phyloP scores from a whole-genome alignment of 202 grass and related monocot species.

The Carex arenaria region DNA sequence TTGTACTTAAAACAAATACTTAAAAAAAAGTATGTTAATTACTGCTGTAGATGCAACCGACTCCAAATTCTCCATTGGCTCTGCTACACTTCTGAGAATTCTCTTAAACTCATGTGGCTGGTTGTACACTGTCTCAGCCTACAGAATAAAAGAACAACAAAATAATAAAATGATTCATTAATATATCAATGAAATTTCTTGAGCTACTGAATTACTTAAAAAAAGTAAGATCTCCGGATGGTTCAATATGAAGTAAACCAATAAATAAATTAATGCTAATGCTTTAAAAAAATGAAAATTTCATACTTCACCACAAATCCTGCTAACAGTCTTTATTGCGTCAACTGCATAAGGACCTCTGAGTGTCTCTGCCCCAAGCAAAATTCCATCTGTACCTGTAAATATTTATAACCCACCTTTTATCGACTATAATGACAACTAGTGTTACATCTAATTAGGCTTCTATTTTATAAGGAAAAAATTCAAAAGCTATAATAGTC shows the following conservation, averaged over 20 bases:
- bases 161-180: background rate
- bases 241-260: background rate
- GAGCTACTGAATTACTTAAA: background rate
- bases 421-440: background rate
- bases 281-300: constrained; percentile 10
- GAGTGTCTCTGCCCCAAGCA: constrained; percentile 89
- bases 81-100: constrained; percentile 66
- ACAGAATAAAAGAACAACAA: constrained; percentile 10
- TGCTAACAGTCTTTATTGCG: constrained; percentile 73
- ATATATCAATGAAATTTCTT: background rate
- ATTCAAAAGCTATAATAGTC: background rate
- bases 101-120: constrained; percentile 83
- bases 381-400: constrained; percentile 94
- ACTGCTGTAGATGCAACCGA: constrained; percentile 93
- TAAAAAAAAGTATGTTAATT: constrained; percentile 15
- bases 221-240: background rate
- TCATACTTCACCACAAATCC: constrained; percentile 90
- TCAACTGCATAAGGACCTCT: constrained; percentile 95
- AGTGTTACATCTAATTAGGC: background rate
- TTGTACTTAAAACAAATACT: background rate
- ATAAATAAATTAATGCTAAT: background rate
- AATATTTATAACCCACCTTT: constrained; percentile 23
- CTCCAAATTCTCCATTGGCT: constrained; percentile 86
- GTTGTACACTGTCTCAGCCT: constrained; percentile 91
- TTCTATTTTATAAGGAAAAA: background rate